Evolutionary conservation across 768 basidiomycete species (phyloP).

Genomic region (Psilocybe sp.): DNA sequence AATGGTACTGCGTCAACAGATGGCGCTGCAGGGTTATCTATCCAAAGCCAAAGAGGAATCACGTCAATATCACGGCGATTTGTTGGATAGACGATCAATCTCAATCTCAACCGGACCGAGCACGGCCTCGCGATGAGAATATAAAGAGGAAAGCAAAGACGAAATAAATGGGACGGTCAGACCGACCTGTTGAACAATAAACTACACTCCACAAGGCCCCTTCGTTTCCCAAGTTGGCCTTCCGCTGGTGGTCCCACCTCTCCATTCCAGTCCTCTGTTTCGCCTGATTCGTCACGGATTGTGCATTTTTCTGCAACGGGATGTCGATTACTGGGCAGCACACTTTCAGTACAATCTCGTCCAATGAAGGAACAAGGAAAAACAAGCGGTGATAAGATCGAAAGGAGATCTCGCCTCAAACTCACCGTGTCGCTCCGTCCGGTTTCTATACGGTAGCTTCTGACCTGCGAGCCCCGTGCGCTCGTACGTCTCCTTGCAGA

Average conservation of each 20-base stretch:
- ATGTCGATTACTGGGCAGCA: constrained; percentile 42
- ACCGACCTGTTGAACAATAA: constrained; percentile 29
- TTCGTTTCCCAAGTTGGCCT: constrained; percentile 22
- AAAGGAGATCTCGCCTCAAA: constrained; percentile 1
- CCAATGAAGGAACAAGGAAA: background rate
- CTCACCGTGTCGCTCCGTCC: constrained; percentile 47
- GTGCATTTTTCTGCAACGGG: constrained; percentile 37
- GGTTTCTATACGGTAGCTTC: constrained; percentile 50
- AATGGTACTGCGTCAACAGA: background rate
- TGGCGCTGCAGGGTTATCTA: background rate
- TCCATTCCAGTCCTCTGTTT: constrained; percentile 39
- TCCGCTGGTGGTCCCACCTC: constrained; percentile 49
- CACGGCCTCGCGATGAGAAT: too few relatives aligned
- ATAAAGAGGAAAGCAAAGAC: background rate
- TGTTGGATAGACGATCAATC: too few relatives aligned
- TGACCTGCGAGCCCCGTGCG: constrained; percentile 57
- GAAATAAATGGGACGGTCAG: background rate
- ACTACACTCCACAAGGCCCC: constrained; percentile 43
- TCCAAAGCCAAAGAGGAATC: background rate
- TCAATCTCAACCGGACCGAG: too few relatives aligned
- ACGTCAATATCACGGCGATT: too few relatives aligned
- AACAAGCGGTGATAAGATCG: background rate
- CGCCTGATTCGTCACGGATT: constrained; percentile 31
- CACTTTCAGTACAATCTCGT: constrained; percentile 7
- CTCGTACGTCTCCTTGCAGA: constrained; percentile 58